Conservation (phyloP, 2,329 filamentous ascomycete genomes). For the Drechslerella dactyloides region DNA sequence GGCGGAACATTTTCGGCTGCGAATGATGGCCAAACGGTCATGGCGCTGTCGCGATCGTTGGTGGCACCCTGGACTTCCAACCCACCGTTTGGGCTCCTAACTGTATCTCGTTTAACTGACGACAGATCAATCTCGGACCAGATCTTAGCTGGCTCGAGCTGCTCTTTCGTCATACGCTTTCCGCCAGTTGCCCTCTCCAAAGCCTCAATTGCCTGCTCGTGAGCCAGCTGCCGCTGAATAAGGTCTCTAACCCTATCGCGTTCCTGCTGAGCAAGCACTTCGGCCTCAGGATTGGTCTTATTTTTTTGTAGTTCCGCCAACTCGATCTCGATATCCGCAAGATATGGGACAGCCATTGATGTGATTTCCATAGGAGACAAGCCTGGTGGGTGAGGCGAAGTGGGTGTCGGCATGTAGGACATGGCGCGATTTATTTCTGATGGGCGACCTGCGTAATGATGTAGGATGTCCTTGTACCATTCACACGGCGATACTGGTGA, state of each 20-base stretch:
- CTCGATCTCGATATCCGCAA: slow-evolving; percentile 31
- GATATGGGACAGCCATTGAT: slow-evolving; percentile 36
- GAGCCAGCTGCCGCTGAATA: slow-evolving; percentile 40
- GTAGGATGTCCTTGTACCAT: slow-evolving; percentile 41
- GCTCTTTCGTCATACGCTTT: slow-evolving; percentile 36
- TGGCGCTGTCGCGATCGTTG: slow-evolving; percentile 23
- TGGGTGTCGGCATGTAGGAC: slow-evolving; percentile 37
- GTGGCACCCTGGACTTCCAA: neutral
- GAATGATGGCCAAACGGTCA: slow-evolving; percentile 33
- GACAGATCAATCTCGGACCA: slow-evolving; percentile 45
- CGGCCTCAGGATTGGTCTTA: slow-evolving; percentile 16
- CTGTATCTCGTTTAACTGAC: slow-evolving; percentile 11
- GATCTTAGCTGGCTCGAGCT: slow-evolving; percentile 41
- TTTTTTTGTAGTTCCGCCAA: slow-evolving; percentile 28
- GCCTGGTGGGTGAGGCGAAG: slow-evolving; percentile 27
- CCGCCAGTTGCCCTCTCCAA: slow-evolving; percentile 39
- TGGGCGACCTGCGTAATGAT: slow-evolving; percentile 35
- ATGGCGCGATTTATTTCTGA: slow-evolving; percentile 37
- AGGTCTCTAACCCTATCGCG: slow-evolving; percentile 41
- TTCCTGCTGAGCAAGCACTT: slow-evolving; percentile 26
- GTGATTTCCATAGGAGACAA: slow-evolving; percentile 44
- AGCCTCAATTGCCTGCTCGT: slow-evolving; percentile 46
- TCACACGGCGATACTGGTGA: slow-evolving; percentile 21
- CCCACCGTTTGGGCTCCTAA: neutral
- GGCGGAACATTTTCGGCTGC: slow-evolving; percentile 20